phyloP scores from a whole-genome alignment of 2,329 filamentous ascomycete genomes.

The Colletotrichum lentis region DNA sequence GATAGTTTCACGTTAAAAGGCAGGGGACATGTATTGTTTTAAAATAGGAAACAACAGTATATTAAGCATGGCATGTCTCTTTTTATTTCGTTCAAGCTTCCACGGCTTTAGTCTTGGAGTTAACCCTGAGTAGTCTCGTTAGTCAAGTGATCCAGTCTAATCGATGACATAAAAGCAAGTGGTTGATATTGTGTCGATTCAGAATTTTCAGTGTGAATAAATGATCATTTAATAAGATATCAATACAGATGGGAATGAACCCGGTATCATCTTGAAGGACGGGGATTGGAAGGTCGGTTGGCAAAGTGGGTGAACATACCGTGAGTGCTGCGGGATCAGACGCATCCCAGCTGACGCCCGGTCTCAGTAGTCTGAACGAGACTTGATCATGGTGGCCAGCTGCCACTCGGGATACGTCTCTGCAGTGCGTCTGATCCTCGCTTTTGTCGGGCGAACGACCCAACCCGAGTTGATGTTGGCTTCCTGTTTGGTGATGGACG shows the following conservation, averaged over 20 bases:
- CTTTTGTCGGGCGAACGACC: background rate
- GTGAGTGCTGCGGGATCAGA: background rate
- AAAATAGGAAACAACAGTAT: background rate
- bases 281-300: background rate
- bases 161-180: background rate
- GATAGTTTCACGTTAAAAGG: background rate
- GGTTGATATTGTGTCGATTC: slow-evolving; percentile 10
- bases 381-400: background rate
- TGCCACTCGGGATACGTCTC: background rate
- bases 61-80: background rate
- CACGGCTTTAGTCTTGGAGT: background rate
- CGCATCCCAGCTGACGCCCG: background rate
- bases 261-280: slow-evolving; percentile 30
- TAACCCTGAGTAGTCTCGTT: background rate
- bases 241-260: slow-evolving; percentile 26
- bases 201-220: slow-evolving; percentile 36
- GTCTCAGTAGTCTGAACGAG: background rate
- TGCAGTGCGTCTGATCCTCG: background rate
- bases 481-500: slow-evolving; percentile 1
- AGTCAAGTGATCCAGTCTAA: background rate
- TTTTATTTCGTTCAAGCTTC: background rate
- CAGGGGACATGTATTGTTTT: background rate
- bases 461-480: background rate
- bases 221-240: slow-evolving; percentile 34
- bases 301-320: slow-evolving; percentile 11